These are phyloP conservation scores for Cladosporium sp. DNA, from an alignment of 2,329 filamentous ascomycete species.

Conservation along the genomic window DNA sequence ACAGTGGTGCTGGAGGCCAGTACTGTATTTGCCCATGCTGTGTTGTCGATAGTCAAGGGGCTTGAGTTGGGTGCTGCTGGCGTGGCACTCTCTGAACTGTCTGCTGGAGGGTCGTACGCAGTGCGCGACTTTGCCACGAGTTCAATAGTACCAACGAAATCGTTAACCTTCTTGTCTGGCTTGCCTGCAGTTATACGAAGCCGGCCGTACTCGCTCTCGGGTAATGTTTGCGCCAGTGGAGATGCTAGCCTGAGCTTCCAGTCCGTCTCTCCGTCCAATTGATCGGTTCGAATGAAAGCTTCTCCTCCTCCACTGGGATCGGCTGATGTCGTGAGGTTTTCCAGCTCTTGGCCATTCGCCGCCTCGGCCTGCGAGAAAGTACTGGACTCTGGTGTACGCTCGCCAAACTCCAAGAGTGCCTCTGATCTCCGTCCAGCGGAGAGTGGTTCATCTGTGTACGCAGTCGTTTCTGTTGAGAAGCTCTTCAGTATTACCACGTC, in stretches of 20 bases:
- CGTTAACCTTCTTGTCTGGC: slow-evolving; percentile 90
- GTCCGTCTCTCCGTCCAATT: slow-evolving; percentile 95
- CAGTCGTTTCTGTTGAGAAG: slow-evolving; percentile 57
- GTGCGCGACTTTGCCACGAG: slow-evolving; percentile 58
- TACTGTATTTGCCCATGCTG: slow-evolving; percentile 97
- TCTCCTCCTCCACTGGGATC: slow-evolving; percentile 64
- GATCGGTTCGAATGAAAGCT: slow-evolving; percentile 95
- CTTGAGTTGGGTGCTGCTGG: slow-evolving; percentile 50
- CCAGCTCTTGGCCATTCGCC: slow-evolving; percentile 23
- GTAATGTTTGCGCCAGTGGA: slow-evolving; percentile 76
- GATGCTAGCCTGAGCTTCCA: slow-evolving; percentile 95
- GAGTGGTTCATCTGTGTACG: slow-evolving; percentile 38
- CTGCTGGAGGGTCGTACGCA: slow-evolving; percentile 46
- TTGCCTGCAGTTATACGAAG: slow-evolving; percentile 77
- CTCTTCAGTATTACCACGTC: slow-evolving; percentile 94
- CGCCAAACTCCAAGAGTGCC: slow-evolving; percentile 30
- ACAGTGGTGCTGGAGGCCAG: slow-evolving; percentile 90
- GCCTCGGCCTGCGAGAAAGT: slow-evolving; percentile 29
- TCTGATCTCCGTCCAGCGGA: slow-evolving; percentile 30
- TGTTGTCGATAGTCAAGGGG: slow-evolving; percentile 90
- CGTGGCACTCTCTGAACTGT: slow-evolving; percentile 7
- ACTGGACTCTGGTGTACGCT: slow-evolving; percentile 19
- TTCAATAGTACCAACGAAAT: slow-evolving; percentile 88
- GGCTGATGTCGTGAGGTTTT: slow-evolving; percentile 36
- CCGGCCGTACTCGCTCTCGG: slow-evolving; percentile 66